Evolutionary conservation across 2,329 filamentous ascomycete species (phyloP).

Genomic region (Ustulina deusta): DNA sequence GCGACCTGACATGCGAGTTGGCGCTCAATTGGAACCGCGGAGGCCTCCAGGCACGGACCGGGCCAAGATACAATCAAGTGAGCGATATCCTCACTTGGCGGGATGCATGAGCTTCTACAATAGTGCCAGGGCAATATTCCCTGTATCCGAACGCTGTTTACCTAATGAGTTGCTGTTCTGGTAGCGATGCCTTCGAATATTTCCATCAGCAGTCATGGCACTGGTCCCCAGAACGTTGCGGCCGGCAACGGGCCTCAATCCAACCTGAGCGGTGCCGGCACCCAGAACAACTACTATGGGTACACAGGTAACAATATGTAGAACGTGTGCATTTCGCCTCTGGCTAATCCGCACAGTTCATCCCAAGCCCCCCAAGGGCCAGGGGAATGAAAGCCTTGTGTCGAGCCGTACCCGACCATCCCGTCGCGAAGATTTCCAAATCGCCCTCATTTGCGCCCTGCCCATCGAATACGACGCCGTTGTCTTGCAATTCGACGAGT

Average conservation of each 20-base stretch:
- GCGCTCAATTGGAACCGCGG: too few relatives aligned
- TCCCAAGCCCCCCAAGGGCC: neutral
- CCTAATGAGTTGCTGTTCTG: neutral
- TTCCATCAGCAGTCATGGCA: conserved; percentile 1
- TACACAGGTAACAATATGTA: neutral
- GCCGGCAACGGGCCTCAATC: conserved; percentile 11
- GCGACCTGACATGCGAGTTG: too few relatives aligned
- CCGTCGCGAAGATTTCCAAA: conserved; percentile 42
- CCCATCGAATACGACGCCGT: conserved; percentile 46
- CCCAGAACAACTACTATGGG: conserved; percentile 21
- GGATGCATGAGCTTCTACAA: too few relatives aligned
- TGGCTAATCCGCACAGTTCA: neutral
- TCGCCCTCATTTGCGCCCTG: conserved; percentile 52
- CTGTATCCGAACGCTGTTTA: too few relatives aligned
- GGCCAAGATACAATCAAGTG: too few relatives aligned
- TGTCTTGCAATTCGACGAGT: conserved; percentile 42
- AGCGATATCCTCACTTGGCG: neutral
- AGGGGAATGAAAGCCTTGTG: neutral
- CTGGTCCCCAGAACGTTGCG: neutral
- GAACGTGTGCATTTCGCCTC: neutral
- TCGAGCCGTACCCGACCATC: conserved; percentile 13
- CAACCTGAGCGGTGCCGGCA: conserved; percentile 7
- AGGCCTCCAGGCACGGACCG: too few relatives aligned
- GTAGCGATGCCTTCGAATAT: neutral
- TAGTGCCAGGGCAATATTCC: too few relatives aligned